phyloP scores from a whole-genome alignment of 371 early-diverging fungal genomes.

The Synchytrium microbalum region DNA sequence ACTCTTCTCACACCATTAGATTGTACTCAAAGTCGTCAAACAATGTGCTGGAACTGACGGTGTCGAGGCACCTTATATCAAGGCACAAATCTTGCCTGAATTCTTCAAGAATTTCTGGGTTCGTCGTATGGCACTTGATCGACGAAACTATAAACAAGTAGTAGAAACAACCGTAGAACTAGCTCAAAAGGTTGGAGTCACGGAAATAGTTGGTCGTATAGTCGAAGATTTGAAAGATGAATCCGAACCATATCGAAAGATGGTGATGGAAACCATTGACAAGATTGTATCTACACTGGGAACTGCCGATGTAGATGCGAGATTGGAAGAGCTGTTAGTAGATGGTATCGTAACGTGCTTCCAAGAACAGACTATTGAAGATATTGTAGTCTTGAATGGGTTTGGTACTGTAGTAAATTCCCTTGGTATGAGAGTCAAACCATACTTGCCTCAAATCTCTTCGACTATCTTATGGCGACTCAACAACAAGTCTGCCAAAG shows the following conservation, averaged over 20 bases:
- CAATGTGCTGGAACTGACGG: slow-evolving; percentile 94
- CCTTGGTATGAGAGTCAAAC: slow-evolving; percentile 79
- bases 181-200: slow-evolving; percentile 86
- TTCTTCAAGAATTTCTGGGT: slow-evolving; percentile 97
- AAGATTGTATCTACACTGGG: slow-evolving; percentile 72
- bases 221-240: slow-evolving; percentile 93
- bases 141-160: slow-evolving; percentile 82
- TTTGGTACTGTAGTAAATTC: slow-evolving; percentile 91
- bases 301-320: slow-evolving; percentile 81
- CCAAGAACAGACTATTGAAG: slow-evolving; percentile 91
- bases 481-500: slow-evolving; percentile 92
- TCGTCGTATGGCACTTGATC: slow-evolving; percentile 92
- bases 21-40: slow-evolving; percentile 92
- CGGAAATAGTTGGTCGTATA: slow-evolving; percentile 76
- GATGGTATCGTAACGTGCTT: slow-evolving; percentile 95
- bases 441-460: slow-evolving; percentile 86
- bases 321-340: slow-evolving; percentile 84
- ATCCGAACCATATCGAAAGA: slow-evolving; percentile 85
- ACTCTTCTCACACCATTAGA: no score
- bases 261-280: slow-evolving; percentile 95
- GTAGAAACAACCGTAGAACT: slow-evolving; percentile 94
- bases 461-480: slow-evolving; percentile 93
- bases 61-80: slow-evolving; percentile 75
- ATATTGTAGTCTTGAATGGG: slow-evolving; percentile 85
- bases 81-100: slow-evolving; percentile 83